Base-by-base conservation (phyloP, 306 rosid species). In the Casuarina glauca region DNA sequence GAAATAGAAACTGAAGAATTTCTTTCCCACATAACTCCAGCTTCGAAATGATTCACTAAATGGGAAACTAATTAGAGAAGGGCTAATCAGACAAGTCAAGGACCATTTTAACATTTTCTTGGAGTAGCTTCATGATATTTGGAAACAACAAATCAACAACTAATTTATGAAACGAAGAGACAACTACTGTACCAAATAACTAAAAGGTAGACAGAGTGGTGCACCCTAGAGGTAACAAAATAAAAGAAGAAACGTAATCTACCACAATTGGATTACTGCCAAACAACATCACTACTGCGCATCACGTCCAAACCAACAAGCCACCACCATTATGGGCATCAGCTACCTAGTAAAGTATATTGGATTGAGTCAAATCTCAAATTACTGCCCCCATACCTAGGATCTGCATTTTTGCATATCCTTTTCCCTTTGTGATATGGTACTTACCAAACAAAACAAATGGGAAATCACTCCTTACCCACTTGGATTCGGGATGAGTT, bases 11-110 rank as follows among this genome's bases (percentile, higher is more conserved):
- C 45, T 6, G 44, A 3, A 41, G 17, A 72, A 7, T n/a, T 15
- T 46, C 63, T 74, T 45, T 13, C 55, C 53, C 74, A 17, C 0
- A 52, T n/a, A 69, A 41, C 72, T 61, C 63, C 64, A 61, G 63
- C 60, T 71, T 71, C 19, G 32, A 78, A 48, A 39, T 49, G 20
- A 36, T 6, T 49, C 52, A 74, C 36, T 26, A 67, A 5, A 49
- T 43, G 9, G 53, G 45, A 69, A 17, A 4, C 45, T 46, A 13
- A 6, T 46, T 48, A 9, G 5, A 10, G 57, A 46, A n/a, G 12
- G 19, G 11, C 36, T 38, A 63, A 12, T 38, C n/a, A 53, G 20
- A 53, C 17, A 17, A 38, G 45, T 38, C 13, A 54, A 19, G 36
- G 16, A 63, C 44, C 1, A 8, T 38, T 11, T 16, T 32, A 38